Percentiles rank a stretch among this genome's conserved stretches.
These are phyloP conservation scores for Saitoella complicata DNA, from an alignment of 805 yeast species.

Conservation along the genomic window DNA sequence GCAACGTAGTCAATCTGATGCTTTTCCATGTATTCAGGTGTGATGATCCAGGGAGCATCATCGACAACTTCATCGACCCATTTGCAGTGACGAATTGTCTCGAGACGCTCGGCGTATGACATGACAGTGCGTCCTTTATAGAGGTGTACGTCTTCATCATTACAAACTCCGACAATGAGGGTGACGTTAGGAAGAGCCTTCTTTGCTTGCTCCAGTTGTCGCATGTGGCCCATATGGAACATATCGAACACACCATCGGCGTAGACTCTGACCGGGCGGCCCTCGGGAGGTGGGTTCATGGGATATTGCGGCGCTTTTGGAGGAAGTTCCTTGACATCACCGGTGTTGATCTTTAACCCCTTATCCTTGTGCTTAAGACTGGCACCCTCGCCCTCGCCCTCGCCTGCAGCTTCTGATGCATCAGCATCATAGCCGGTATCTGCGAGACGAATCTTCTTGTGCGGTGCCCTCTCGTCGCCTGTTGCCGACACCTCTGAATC, in stretches of 20 bases:
- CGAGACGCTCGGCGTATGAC: conserved; percentile 73
- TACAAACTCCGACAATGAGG: conserved; percentile 82
- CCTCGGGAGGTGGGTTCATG: conserved; percentile 69
- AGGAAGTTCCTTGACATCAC: too few species aligned
- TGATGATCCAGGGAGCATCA: conserved; percentile 90
- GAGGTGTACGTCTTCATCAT: conserved; percentile 78
- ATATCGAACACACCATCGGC: conserved; percentile 98
- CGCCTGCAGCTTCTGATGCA: too few species aligned
- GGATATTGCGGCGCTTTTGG: conserved; percentile 22
- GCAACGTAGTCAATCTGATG: conserved; percentile 92
- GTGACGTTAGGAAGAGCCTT: conserved; percentile 73
- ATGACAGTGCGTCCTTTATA: conserved; percentile 87
- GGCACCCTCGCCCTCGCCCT: too few species aligned
- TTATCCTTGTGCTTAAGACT: too few species aligned
- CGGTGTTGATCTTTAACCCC: too few species aligned
- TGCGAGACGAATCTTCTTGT: too few species aligned
- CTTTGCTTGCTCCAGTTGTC: conserved; percentile 92
- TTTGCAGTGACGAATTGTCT: conserved; percentile 77
- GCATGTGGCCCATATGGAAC: conserved; percentile 95
- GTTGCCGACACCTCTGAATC: too few species aligned
- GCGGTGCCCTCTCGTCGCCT: too few species aligned
- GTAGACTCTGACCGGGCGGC: conserved; percentile 79
- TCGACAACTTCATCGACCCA: conserved; percentile 98
- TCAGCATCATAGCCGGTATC: too few species aligned
- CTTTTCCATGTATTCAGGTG: conserved; percentile 57